These are phyloP conservation scores for Cordyceps javanica DNA, from an alignment of 2,329 filamentous ascomycete genomes.

Conservation along the genomic window DNA sequence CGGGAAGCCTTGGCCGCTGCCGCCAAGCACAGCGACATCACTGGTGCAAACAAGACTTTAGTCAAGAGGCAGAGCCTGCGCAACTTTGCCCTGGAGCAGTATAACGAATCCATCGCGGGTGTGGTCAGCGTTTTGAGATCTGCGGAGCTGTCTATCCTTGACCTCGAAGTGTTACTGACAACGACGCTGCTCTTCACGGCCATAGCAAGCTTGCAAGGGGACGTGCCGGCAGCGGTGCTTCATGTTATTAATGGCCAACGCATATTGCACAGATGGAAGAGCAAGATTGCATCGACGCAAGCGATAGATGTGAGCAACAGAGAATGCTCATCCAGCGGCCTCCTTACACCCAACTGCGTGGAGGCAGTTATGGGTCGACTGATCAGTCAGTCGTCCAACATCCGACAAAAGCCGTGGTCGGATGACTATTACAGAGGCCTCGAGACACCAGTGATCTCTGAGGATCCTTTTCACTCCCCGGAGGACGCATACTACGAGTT, in stretches of 20 bases:
- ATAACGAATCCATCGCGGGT: not conserved
- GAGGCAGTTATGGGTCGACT: not conserved
- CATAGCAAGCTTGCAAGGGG: constrained; percentile 1
- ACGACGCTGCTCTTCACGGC: constrained; percentile 1
- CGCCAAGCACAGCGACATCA: not conserved
- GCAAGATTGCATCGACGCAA: not conserved
- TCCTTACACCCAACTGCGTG: not conserved
- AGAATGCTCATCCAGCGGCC: not conserved
- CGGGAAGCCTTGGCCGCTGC: not conserved
- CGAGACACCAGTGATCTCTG: not conserved
- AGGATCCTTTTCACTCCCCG: not conserved
- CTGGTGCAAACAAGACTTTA: not conserved
- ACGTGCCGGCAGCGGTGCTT: not conserved
- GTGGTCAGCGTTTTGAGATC: not conserved
- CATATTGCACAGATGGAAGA: not conserved
- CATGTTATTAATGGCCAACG: constrained; percentile 1
- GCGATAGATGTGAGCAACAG: not conserved
- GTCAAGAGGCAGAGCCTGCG: not conserved
- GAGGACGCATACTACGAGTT: constrained; percentile 4
- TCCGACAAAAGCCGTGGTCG: not conserved
- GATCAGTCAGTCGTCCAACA: not conserved
- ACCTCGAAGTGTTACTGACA: not conserved
- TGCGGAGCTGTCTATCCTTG: not conserved
- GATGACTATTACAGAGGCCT: not conserved
- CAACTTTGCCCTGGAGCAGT: constrained; percentile 4